A percentile compares a stretch with the other conserved stretches of the same genome.
Conservation (phyloP, 1,139 yeast genomes). For the Ogataea hybrid region DNA sequence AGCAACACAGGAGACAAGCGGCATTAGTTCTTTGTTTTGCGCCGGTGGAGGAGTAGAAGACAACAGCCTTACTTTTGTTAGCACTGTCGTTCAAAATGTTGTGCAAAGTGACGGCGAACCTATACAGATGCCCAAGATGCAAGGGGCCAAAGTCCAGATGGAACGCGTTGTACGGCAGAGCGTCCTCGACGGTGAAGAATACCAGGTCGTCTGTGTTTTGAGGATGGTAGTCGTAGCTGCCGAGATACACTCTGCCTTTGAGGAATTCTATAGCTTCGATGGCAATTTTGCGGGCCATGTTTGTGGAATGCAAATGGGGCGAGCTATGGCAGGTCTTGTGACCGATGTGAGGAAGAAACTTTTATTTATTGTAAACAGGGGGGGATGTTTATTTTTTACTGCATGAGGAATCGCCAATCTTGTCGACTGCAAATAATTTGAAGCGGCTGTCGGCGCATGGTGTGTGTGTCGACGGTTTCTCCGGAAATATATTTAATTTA, state of each 20-base stretch:
- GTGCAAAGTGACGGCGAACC: constrained; percentile 93
- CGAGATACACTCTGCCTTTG: constrained; percentile 71
- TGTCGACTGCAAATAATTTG: constrained; percentile 2
- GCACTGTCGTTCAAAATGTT: constrained; percentile 83
- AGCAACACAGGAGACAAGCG: constrained; percentile 90
- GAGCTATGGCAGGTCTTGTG: constrained; percentile 5
- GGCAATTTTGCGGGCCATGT: constrained; percentile 32
- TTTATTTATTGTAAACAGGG: constrained; percentile 5
- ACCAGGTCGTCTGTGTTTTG: constrained; percentile 72
- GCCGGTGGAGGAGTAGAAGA: constrained; percentile 80
- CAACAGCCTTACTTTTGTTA: constrained; percentile 86
- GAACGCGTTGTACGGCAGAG: constrained; percentile 89
- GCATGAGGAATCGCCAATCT: constrained; percentile 4
- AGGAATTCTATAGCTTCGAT: constrained; percentile 40
- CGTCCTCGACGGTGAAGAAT: constrained; percentile 89
- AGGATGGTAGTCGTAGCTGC: constrained; percentile 83
- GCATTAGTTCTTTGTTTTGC: constrained; percentile 88
- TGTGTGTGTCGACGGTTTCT: not conserved
- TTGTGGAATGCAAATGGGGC: constrained; percentile 1
- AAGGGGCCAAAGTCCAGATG: constrained; percentile 96
- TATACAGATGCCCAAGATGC: constrained; percentile 86
- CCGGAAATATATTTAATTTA: not conserved
- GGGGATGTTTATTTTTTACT: constrained; percentile 9
- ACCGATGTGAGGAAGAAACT: constrained; percentile 1
- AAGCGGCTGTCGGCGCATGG: constrained; percentile 2